phyloP scores from a whole-genome alignment of 1,284 basidiomycete species.

The Earliella scabrosa region DNA sequence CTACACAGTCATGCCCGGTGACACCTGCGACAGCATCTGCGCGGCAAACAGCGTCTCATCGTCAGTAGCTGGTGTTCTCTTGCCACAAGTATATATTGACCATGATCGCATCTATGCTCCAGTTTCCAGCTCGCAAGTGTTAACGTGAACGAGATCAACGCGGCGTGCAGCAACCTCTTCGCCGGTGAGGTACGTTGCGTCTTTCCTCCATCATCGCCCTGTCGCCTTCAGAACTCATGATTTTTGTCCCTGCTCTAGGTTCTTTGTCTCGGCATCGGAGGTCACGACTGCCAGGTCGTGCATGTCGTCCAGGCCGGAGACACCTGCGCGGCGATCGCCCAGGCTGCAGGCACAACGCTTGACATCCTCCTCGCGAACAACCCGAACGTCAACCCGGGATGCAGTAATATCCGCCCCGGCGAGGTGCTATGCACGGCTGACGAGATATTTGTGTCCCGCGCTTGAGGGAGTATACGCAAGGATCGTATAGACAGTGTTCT shows the following conservation, averaged over 20 bases:
- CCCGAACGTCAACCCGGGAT: constrained; percentile 52
- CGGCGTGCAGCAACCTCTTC: constrained; percentile 55
- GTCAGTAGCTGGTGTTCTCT: constrained; percentile 41
- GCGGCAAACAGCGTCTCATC: constrained; percentile 67
- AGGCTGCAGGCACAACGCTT: constrained; percentile 38
- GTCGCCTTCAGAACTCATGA: no score
- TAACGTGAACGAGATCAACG: constrained; percentile 54
- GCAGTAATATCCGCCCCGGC: constrained; percentile 42
- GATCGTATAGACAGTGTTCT: no score
- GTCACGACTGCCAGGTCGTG: constrained; percentile 19
- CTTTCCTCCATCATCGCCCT: not conserved
- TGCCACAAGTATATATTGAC: not conserved
- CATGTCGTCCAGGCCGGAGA: constrained; percentile 42
- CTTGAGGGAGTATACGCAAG: no score
- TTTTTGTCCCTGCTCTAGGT: no score
- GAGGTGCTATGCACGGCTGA: not conserved
- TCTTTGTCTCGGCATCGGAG: constrained; percentile 21
- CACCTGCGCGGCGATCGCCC: constrained; percentile 44
- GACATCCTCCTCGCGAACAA: constrained; percentile 55
- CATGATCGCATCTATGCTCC: constrained; percentile 36
- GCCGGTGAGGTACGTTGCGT: constrained; percentile 37
- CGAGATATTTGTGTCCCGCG: no score
- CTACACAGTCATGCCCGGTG: constrained; percentile 60
- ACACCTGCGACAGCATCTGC: constrained; percentile 71
- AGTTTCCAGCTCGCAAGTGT: constrained; percentile 71